Percentiles rank a stretch among this genome's conserved stretches.
These are phyloP conservation scores for Castanospermum australe DNA, from an alignment of 306 rosid species.

Conservation along the genomic window DNA sequence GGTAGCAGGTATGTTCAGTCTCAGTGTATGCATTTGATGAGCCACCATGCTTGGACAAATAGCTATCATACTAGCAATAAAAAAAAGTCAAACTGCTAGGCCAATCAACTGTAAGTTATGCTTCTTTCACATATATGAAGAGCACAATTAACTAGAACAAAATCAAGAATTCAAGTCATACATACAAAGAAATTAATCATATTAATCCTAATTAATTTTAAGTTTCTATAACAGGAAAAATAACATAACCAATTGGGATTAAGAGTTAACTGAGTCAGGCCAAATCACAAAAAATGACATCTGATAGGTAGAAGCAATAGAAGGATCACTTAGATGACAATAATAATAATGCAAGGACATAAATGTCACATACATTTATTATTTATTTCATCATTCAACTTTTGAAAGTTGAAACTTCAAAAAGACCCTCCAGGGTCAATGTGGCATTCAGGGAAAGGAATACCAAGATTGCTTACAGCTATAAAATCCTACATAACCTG, in stretches of 20 bases:
- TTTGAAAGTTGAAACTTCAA: background rate
- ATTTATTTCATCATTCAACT: conserved; percentile 11
- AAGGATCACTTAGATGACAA: background rate
- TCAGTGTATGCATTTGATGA: conserved; percentile 95
- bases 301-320: conserved; percentile 11
- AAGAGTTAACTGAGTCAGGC: background rate
- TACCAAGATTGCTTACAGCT: background rate
- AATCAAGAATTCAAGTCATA: background rate
- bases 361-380: background rate
- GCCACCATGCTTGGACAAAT: conserved; percentile 98
- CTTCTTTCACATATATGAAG: conserved; percentile 14
- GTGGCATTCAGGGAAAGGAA: conserved; percentile 19
- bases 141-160: conserved; percentile 10
- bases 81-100: conserved; percentile 45
- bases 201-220: background rate
- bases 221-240: background rate
- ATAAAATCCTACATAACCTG: conserved; percentile 1
- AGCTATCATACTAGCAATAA: conserved; percentile 86
- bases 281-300: conserved; percentile 10
- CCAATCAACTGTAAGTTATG: conserved; percentile 22
- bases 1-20: conserved; percentile 92
- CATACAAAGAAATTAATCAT: conserved; percentile 15
- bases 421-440: conserved; percentile 7
- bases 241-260: background rate
- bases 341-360: background rate